phyloP scores from a whole-genome alignment of 148 eudicot genomes.

The Dianthus caryophyllus region DNA sequence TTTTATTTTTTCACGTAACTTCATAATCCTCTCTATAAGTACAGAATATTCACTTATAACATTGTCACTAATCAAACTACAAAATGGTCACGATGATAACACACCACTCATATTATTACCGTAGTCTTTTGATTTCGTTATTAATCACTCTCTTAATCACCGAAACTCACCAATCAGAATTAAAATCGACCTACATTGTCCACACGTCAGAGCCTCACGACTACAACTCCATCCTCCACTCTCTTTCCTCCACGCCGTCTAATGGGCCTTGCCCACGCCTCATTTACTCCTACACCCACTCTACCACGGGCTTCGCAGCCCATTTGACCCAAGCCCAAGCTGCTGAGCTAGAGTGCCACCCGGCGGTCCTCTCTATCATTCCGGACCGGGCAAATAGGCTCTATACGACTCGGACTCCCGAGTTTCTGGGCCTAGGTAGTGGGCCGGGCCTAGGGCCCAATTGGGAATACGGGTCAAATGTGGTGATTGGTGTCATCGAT shows the following conservation, averaged over 20 bases:
- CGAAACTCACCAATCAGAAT: not conserved
- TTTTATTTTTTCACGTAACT: too few relatives aligned
- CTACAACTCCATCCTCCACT: slow-evolving; percentile 38
- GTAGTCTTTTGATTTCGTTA: not conserved
- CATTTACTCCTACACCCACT: slow-evolving; percentile 65
- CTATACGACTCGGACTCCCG: slow-evolving; percentile 80
- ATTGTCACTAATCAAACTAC: not conserved
- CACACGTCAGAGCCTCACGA: slow-evolving; percentile 39
- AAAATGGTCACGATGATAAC: not conserved
- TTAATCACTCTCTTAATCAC: slow-evolving; percentile 12
- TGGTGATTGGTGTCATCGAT: slow-evolving; percentile 71
- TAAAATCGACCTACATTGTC: slow-evolving; percentile 47
- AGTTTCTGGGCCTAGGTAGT: slow-evolving; percentile 58
- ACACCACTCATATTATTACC: not conserved
- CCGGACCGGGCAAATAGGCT: slow-evolving; percentile 48
- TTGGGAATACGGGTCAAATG: slow-evolving; percentile 65
- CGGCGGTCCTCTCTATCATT: slow-evolving; percentile 44
- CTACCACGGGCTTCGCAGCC: slow-evolving; percentile 67
- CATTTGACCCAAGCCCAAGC: slow-evolving; percentile 44
- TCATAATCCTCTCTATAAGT: too few relatives aligned
- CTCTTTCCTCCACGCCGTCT: slow-evolving; percentile 38
- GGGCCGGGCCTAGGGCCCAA: slow-evolving; percentile 72
- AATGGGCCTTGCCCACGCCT: slow-evolving; percentile 49
- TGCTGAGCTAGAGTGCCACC: slow-evolving; percentile 36
- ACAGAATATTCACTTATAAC: too few relatives aligned